Evolutionary conservation across 805 yeast species (phyloP).

Genomic region (Saccharomyces eubayanus): DNA sequence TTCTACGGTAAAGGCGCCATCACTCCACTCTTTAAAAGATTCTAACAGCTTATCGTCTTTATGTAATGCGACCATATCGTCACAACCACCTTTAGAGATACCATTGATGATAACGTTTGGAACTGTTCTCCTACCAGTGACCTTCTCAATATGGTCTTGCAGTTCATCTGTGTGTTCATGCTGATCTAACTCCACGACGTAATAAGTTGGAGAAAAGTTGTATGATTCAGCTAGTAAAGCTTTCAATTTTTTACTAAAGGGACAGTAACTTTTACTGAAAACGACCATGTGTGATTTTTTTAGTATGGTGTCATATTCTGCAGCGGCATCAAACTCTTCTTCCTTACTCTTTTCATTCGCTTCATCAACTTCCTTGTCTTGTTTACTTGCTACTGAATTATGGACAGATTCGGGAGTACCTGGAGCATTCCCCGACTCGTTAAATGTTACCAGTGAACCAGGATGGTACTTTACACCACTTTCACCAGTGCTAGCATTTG

Average conservation of each 20-base stretch:
- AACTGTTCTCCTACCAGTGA: slow-evolving; percentile 77
- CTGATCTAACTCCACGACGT: slow-evolving; percentile 72
- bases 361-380: slow-evolving; percentile 7
- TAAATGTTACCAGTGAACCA: not conserved
- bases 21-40: slow-evolving; percentile 35
- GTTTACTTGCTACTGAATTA: not conserved
- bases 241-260: slow-evolving; percentile 68
- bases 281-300: slow-evolving; percentile 56
- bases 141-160: slow-evolving; percentile 59
- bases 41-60: slow-evolving; percentile 45
- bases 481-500: not conserved
- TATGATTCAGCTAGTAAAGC: slow-evolving; percentile 49
- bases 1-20: slow-evolving; percentile 13
- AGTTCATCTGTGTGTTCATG: slow-evolving; percentile 69
- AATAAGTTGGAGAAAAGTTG: slow-evolving; percentile 61
- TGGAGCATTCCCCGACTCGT: not conserved
- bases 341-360: slow-evolving; percentile 11
- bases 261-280: slow-evolving; percentile 54
- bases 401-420: slow-evolving; percentile 5
- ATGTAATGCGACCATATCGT: slow-evolving; percentile 64
- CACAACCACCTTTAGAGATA: slow-evolving; percentile 78
- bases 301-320: slow-evolving; percentile 50
- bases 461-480: not conserved
- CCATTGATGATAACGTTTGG: slow-evolving; percentile 80
- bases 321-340: slow-evolving; percentile 39